A percentile compares a stretch with the other conserved stretches of the same genome.
Conservation (phyloP, 2,329 filamentous ascomycete genomes). For the Apiospora aurea region DNA sequence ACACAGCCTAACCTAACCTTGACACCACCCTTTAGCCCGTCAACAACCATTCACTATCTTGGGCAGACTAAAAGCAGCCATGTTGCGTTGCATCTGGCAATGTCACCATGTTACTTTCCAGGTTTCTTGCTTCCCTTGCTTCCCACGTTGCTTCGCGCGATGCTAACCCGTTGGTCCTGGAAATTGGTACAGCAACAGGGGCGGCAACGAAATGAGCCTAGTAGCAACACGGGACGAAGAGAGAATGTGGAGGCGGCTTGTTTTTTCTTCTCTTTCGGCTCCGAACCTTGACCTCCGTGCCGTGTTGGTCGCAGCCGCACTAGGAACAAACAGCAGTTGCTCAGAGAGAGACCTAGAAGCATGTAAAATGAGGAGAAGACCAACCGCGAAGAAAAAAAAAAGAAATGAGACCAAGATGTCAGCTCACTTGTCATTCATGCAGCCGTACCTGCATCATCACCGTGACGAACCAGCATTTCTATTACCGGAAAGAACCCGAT, state of each 20-base stretch:
- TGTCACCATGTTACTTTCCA: not conserved
- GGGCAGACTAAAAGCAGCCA: not conserved
- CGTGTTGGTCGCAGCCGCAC: not conserved
- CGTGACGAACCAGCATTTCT: not conserved
- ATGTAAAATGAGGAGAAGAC: not conserved
- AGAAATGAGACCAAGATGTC: not conserved
- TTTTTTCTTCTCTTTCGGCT: not conserved
- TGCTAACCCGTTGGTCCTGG: not conserved
- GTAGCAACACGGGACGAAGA: not conserved
- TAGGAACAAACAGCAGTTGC: not conserved
- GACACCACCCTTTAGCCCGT: too few relatives aligned
- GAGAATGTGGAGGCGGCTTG: not conserved
- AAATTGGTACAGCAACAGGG: not conserved
- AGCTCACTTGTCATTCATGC: not conserved
- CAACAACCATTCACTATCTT: too few relatives aligned
- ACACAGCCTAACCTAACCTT: not conserved
- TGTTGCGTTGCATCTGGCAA: not conserved
- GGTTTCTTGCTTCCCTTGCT: not conserved
- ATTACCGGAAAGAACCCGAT: not conserved
- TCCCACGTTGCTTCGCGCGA: not conserved
- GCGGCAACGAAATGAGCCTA: not conserved
- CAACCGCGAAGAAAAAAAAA: not conserved
- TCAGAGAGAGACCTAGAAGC: not conserved
- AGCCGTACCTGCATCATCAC: not conserved
- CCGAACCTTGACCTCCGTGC: not conserved